Evolutionary conservation across 1,284 basidiomycete species (phyloP), one percentile per base, ranked within the genome.

Genomic region (Apiotrichum brassicae): DNA sequence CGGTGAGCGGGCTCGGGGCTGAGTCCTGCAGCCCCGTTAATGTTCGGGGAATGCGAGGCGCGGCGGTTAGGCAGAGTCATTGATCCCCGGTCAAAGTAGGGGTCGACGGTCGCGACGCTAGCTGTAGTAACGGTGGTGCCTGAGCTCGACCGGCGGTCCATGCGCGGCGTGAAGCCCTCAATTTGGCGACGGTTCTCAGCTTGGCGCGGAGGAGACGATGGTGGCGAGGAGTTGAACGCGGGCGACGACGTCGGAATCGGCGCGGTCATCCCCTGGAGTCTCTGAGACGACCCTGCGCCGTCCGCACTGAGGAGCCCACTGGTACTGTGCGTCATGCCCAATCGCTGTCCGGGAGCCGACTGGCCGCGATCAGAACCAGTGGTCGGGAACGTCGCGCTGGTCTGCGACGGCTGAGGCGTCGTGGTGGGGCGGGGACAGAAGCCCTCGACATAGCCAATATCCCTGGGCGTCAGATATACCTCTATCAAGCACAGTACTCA

Each of bases 381-480:
- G n/a, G 33, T 41, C 6, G 38, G 38, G 11, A 30, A 47, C 34
- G 44, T 23, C 36, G 24, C 32, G 22, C 28, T 30, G 9, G 33
- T 14, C 24, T 25, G 38, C 16, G 49, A n/a, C 30, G 13, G 19
- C 22, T 39, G 43, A 16, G 22, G 22, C 5, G 25, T 4, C 7
- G 33, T 30, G 20, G 41, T 39, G 6, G 44, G 33, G 4, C 49
- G 55, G 1, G 63, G 66, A 41, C 68, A 66, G 24, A 74, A 54
- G 3, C 65, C 49, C n/a, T 65, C 62, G 19, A 71, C 62, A 43
- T 57, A 58, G 4, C 70, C 71, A 23, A 72, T 69, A 38, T 71
- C 65, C 53, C 70, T 71, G 46, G 18, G 3, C 18, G 48, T 56
- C 28, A 49, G 48, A 23, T 5, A 13, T 1, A 24, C 18, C 47